phyloP scores from a whole-genome alignment of 768 basidiomycete genomes.

The Russula dissimulans region DNA sequence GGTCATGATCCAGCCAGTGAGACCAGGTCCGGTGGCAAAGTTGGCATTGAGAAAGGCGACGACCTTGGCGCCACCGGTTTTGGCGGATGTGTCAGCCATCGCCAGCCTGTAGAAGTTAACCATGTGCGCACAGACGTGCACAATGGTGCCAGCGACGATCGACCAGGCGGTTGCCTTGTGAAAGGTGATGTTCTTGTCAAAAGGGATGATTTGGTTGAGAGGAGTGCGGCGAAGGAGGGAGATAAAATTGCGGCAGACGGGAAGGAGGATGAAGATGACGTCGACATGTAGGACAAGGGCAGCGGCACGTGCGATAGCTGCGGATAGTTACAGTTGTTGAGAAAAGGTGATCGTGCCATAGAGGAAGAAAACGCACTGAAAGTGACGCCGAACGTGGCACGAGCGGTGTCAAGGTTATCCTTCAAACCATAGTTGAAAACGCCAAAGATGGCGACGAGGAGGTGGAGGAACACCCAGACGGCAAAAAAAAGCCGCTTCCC shows the following conservation, averaged over 20 bases:
- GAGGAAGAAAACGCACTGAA: slow-evolving; percentile 44
- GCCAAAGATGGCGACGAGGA: slow-evolving; percentile 69
- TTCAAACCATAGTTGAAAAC: slow-evolving; percentile 69
- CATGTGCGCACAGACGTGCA: slow-evolving; percentile 82
- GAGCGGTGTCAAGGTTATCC: slow-evolving; percentile 64
- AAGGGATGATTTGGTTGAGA: slow-evolving; percentile 79
- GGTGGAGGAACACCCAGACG: slow-evolving; percentile 72
- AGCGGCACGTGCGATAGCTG: slow-evolving; percentile 80
- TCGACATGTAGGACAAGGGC: slow-evolving; percentile 89
- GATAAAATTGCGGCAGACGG: slow-evolving; percentile 92
- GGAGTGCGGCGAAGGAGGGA: slow-evolving; percentile 81
- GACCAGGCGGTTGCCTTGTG: slow-evolving; percentile 90
- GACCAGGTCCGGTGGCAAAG: slow-evolving; percentile 73
- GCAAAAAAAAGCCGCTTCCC: slow-evolving; percentile 69
- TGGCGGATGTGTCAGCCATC: slow-evolving; percentile 43
- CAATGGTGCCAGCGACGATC: slow-evolving; percentile 64
- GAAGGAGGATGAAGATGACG: slow-evolving; percentile 88
- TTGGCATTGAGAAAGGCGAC: slow-evolving; percentile 69
- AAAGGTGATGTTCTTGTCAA: slow-evolving; percentile 88
- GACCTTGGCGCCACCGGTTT: slow-evolving; percentile 44
- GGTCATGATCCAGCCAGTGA: slow-evolving; percentile 87
- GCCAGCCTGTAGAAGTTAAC: slow-evolving; percentile 72
- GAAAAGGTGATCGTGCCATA: neutral
- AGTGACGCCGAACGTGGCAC: slow-evolving; percentile 63
- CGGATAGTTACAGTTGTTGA: neutral